Evolutionary conservation across 805 yeast genomes (phyloP), one percentile per base, ranked within the genome.

Genomic region (Metschnikowia drakensbergensis): DNA sequence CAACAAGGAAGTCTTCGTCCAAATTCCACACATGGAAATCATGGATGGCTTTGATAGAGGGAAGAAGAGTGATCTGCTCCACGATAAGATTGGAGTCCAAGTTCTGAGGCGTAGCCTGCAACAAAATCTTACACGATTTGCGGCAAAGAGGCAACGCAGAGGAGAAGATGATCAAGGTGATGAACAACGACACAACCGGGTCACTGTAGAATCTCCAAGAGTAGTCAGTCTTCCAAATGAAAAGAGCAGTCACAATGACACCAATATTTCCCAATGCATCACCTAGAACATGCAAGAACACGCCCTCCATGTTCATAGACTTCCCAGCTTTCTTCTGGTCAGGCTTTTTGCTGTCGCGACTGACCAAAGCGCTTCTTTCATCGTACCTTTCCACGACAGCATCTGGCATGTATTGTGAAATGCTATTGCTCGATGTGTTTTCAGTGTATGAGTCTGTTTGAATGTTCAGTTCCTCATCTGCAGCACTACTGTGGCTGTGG

Each of bases 301-400:
- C 97, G 54, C 99, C 99, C 60, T 88, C 91, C 97, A 92, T 92
- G 68, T 94, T 92, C 72, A 92, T 73, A n/a, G 96, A 87, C 62
- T 79, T 81, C 53, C 50, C 43, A 9, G 37, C 42, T 13, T 56
- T 46, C 37, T 50, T 45, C 8, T 50, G 50, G 11, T 39, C 47
- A 11, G 53, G 50, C 9, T 55, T 57, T n/a, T 57, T 51, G 37
- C 35, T 34, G 5, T 54, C 49, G 27, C 51, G 52, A 17, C 72
- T 37, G 38, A 55, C 53, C 49, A 75, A 65, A 17, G 71, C 63
- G 7, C 70, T 61, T 46, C 58, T 58, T 55, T 77, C 81, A 45
- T 65, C 64, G 42, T 63, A 65, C 35, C 71, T 61, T 11, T 66
- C 70, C 30, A 79, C 81, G 22, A 78, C 74, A 31, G 63, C 66